phyloP scores from a whole-genome alignment of 257 asterid genomes.

The Striga asiatica region DNA sequence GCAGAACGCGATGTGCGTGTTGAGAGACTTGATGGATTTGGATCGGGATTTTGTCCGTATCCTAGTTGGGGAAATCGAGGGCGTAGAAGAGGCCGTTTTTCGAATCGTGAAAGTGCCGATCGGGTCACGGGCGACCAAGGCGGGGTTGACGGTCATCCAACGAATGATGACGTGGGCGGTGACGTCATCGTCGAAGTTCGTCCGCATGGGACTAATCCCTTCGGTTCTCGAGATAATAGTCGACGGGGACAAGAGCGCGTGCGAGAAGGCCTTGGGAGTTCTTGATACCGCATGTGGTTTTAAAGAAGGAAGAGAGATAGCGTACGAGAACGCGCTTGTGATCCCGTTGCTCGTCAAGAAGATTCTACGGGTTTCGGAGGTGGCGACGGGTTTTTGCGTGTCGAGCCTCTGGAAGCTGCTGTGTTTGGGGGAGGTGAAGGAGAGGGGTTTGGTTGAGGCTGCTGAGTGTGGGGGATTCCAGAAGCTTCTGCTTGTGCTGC shows the following conservation, averaged over 20 bases:
- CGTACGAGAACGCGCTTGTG: conserved; percentile 25
- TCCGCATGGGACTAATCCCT: conserved; percentile 38
- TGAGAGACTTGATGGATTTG: conserved; percentile 31
- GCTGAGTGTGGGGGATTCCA: conserved; percentile 62
- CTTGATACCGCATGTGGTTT: conserved; percentile 34
- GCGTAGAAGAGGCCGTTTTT: conserved; percentile 32
- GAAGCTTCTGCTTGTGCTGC: conserved; percentile 66
- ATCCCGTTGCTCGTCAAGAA: conserved; percentile 62
- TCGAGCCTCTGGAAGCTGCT: conserved; percentile 53
- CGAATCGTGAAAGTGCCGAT: conserved; percentile 45
- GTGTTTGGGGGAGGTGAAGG: conserved; percentile 32
- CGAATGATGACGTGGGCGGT: conserved; percentile 14
- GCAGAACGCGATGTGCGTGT: conserved; percentile 38
- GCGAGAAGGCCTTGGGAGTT: conserved; percentile 46
- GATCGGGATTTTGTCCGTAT: conserved; percentile 17
- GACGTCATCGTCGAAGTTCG: conserved; percentile 15
- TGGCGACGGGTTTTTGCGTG: conserved; percentile 37
- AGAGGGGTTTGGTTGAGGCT: conserved; percentile 41
- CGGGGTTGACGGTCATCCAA: conserved; percentile 41
- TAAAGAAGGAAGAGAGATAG: conserved; percentile 38
- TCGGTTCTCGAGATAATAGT: conserved; percentile 53
- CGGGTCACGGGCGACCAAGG: conserved; percentile 51
- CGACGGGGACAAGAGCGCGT: conserved; percentile 38
- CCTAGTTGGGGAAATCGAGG: conserved; percentile 25
- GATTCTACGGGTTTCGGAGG: conserved; percentile 48